Evolutionary conservation across 495 filamentous ascomycete species (phyloP), one percentile per base, ranked within the genome.

Genomic region (Cairneyella variabilis): DNA sequence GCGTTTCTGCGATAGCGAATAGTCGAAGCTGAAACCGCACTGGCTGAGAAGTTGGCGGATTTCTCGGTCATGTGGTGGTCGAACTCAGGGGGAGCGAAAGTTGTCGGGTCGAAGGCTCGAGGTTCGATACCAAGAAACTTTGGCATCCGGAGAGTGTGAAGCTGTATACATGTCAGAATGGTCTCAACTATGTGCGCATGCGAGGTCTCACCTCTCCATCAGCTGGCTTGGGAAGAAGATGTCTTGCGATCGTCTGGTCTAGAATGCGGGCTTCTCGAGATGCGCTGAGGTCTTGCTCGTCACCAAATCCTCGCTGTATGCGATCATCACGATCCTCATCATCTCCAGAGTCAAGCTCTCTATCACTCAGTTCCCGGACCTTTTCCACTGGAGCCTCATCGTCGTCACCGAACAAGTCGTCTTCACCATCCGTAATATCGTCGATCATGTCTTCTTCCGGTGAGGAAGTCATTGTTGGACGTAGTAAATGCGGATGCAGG

Each of bases 261-360:
- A 78, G 72, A 42, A 90, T 67, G 17, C 69, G 64, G 60, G 76
- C 82, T 55, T 76, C 77, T 46, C 66, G 77, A 63, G 69, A 75
- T 53, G 64, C 71, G 53, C 62, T 66, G 45, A 60, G 64, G n/a
- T 63, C 53, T 52, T 64, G 57, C 5, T 76, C 73, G 8, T 77
- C 76, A 1, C 65, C 66, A n/a, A 81, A 76, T 72, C 38, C 65
- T 59, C 20, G 62, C 6, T 53, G 30, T 55, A 25, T 64, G 58
- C 59, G 55, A 42, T 72, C 64, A 11, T 61, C 44, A 7, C 60
- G 65, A 8, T 73, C 71, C 23, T 76, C 75, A 47, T 90, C 88
- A 57, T 86, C 84, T n/a, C 85, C 90, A 9, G 90, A 96, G 53
- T 85, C 88, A 1, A 95, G 71, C 22, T 90, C 89, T 40, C 82